Evolutionary conservation across 2,329 filamentous ascomycete species (phyloP), one percentile per base, ranked within the genome.

Genomic region (Penicillium sp.): DNA sequence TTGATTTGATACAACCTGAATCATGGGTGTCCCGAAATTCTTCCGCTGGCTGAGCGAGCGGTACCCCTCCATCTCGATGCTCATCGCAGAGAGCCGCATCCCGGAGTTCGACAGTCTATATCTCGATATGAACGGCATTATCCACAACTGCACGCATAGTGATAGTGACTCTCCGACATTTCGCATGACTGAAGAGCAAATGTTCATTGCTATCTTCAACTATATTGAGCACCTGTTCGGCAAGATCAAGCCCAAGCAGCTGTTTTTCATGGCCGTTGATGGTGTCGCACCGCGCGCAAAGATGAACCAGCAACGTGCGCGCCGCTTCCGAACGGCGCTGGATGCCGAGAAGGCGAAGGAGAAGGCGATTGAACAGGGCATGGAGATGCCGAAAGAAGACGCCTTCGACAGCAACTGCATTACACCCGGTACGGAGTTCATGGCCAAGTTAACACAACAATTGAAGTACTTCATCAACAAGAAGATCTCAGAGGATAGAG

Each of bases 171-270:
- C 92, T 69, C 85, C 91, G 4, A 90, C 90, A 1, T 95, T 95
- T 67, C 90, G 94, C 49, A 86, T 97, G 75, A 92, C 88, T 51
- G 95, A 99, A 72, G 92, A 99, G 72, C 90, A 96, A 74, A 99
- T 99, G 94, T 99, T 99, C 70, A 96, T 99, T 63, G 89, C 91
- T 52, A 99, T 99, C 66, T 99, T 99, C 83, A 97, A 97, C 76
- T 99, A 99, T 73, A 99, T 99, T 61, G 94, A 99, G 74, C 94
- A 99, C 76, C 76, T 99, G 47, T 99, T 95, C 73, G 92, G 92
- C 64, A 99, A 96, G 75, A 99, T 99, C 70, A 97, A 97, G 74
- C 94, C 94, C 11, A 92, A 96, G 76, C 87, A 96, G 79, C 83
- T 99, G 31, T 99, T 99, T 77, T 99, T 96, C 79, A 99, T 99